Conservation (phyloP, 768 basidiomycete genomes). For the Tephrocybe sp. region DNA sequence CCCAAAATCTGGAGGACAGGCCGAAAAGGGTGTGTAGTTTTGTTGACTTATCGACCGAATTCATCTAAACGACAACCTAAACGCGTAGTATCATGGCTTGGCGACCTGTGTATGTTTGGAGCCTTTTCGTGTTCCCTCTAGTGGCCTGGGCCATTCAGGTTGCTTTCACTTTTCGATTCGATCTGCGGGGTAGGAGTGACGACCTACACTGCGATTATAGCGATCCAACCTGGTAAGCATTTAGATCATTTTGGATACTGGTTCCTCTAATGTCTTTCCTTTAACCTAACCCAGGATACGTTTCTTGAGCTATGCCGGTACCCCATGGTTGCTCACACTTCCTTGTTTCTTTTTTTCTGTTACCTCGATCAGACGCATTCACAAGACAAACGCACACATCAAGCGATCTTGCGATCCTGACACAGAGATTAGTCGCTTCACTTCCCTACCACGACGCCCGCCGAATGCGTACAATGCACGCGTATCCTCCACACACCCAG, state of each 20-base stretch:
- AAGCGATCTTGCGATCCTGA: constrained; percentile 32
- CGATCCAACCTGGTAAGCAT: constrained; percentile 53
- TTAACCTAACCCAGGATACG: constrained; percentile 45
- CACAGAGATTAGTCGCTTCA: constrained; percentile 17
- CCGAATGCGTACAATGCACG: constrained; percentile 10
- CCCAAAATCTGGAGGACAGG: constrained; percentile 40
- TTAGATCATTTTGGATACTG: neutral
- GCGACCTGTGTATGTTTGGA: constrained; percentile 35
- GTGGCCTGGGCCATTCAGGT: constrained; percentile 40
- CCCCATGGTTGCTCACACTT: constrained; percentile 46
- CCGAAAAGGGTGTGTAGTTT: constrained; percentile 23
- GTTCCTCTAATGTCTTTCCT: neutral
- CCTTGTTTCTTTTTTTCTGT: constrained; percentile 52
- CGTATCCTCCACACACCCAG: constrained; percentile 10
- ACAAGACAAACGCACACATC: constrained; percentile 33
- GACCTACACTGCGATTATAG: constrained; percentile 60
- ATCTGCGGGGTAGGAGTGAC: constrained; percentile 44
- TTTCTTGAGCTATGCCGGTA: constrained; percentile 60
- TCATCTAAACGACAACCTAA: neutral
- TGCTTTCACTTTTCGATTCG: constrained; percentile 36
- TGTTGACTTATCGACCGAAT: neutral
- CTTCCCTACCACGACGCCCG: constrained; percentile 16
- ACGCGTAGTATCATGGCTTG: constrained; percentile 44
- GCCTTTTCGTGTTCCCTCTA: constrained; percentile 44
- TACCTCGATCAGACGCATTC: constrained; percentile 34